phyloP scores from a whole-genome alignment of 768 basidiomycete genomes.

The Boletales sp. region DNA sequence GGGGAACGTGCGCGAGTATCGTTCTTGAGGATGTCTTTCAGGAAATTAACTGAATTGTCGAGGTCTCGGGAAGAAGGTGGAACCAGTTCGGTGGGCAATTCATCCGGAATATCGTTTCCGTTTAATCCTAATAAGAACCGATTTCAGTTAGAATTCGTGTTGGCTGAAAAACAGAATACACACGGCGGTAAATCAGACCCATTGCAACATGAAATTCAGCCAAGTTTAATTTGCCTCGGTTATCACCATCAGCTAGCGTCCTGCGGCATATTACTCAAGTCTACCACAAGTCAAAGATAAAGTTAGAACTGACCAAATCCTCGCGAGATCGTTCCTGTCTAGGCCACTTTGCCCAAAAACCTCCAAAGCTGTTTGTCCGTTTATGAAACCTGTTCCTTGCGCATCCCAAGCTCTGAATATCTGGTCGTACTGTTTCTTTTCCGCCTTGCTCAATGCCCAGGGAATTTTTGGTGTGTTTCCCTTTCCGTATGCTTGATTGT shows the following conservation, averaged over 20 bases:
- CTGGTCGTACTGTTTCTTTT: slow-evolving; percentile 95
- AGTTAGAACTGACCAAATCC: slow-evolving; percentile 73
- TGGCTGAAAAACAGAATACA: slow-evolving; percentile 29
- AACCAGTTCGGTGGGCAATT: slow-evolving; percentile 83
- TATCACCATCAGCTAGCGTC: slow-evolving; percentile 89
- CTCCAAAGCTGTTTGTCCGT: slow-evolving; percentile 78
- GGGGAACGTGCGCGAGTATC: slow-evolving; percentile 77
- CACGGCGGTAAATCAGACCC: slow-evolving; percentile 95
- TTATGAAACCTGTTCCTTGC: slow-evolving; percentile 77
- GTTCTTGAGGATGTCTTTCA: slow-evolving; percentile 84
- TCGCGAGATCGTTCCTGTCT: slow-evolving; percentile 83
- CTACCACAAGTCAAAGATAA: background rate
- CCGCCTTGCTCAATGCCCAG: slow-evolving; percentile 83
- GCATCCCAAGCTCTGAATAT: slow-evolving; percentile 98
- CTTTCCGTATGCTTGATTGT: slow-evolving; percentile 72
- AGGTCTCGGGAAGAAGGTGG: slow-evolving; percentile 92
- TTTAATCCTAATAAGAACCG: slow-evolving; percentile 61
- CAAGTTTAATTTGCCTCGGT: slow-evolving; percentile 92
- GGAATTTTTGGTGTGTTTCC: slow-evolving; percentile 65
- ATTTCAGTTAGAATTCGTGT: background rate
- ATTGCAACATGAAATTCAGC: slow-evolving; percentile 98
- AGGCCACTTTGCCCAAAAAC: slow-evolving; percentile 95
- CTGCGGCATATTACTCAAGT: slow-evolving; percentile 36
- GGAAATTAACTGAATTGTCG: slow-evolving; percentile 81
- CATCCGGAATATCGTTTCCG: slow-evolving; percentile 85